These are phyloP conservation scores for Tremellales sp. DNA, from an alignment of 1,284 basidiomycete genomes.

Conservation along the genomic window DNA sequence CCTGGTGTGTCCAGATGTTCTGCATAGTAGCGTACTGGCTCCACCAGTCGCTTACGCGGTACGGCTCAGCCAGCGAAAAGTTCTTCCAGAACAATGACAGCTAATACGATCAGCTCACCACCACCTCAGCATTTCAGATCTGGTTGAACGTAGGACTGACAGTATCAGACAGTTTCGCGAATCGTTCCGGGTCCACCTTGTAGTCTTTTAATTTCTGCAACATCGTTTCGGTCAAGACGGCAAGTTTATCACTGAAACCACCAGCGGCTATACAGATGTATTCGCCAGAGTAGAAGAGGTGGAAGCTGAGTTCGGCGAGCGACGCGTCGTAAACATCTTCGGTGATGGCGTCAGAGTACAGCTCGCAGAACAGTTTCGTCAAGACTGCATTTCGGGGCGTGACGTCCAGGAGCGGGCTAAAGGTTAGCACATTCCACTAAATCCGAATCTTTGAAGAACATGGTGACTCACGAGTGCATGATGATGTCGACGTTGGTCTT, in stretches of 20 bases:
- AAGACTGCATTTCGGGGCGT: conserved; percentile 46
- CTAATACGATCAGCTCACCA: conserved; percentile 4
- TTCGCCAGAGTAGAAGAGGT: conserved; percentile 62
- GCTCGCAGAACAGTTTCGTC: conserved; percentile 65
- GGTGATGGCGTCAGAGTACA: conserved; percentile 82
- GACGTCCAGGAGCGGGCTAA: conserved; percentile 43
- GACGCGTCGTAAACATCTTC: conserved; percentile 93
- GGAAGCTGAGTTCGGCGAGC: conserved; percentile 81
- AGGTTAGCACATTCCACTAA: not conserved
- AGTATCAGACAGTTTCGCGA: conserved; percentile 81
- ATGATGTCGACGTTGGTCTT: conserved; percentile 57
- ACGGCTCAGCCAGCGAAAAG: conserved; percentile 81
- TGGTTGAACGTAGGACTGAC: conserved; percentile 48
- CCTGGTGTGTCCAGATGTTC: conserved; percentile 71
- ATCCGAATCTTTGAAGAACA: too few relatives aligned
- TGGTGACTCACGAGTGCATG: conserved; percentile 32
- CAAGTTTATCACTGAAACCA: conserved; percentile 94
- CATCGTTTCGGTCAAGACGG: conserved; percentile 70
- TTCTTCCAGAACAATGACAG: conserved; percentile 61
- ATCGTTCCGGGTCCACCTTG: conserved; percentile 65
- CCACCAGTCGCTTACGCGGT: conserved; percentile 75
- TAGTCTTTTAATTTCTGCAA: conserved; percentile 68
- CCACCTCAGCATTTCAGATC: not conserved
- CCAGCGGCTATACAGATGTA: conserved; percentile 67
- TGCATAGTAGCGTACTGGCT: conserved; percentile 66